A percentile compares a stretch with the other conserved stretches of the same genome.
phyloP scores from a whole-genome alignment of 768 basidiomycete species.

The Lentinula lateritia region DNA sequence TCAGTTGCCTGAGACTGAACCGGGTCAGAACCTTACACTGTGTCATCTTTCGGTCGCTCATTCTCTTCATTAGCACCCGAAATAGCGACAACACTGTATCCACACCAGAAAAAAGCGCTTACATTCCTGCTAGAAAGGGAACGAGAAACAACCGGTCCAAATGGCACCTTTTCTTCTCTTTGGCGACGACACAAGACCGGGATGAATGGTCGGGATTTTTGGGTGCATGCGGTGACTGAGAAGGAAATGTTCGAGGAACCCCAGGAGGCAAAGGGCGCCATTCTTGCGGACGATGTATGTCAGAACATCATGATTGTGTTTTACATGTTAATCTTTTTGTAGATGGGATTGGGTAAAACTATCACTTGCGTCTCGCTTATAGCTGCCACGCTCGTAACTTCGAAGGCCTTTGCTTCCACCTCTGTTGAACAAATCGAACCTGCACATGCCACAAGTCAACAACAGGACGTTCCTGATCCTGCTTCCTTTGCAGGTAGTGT shows the following conservation, averaged over 20 bases:
- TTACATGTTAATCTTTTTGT: slow-evolving; percentile 13
- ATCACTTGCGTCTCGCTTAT: slow-evolving; percentile 94
- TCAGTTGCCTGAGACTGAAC: slow-evolving; percentile 81
- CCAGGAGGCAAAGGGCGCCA: slow-evolving; percentile 75
- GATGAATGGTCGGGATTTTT: slow-evolving; percentile 37
- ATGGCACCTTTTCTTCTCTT: slow-evolving; percentile 64
- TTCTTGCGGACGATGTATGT: slow-evolving; percentile 95
- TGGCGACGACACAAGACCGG: slow-evolving; percentile 60
- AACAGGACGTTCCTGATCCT: slow-evolving; percentile 25
- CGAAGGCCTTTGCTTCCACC: slow-evolving; percentile 56
- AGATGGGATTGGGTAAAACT: slow-evolving; percentile 99
- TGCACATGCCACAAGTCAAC: slow-evolving; percentile 23
- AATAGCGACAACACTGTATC: slow-evolving; percentile 85
- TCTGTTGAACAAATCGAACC: slow-evolving; percentile 42
- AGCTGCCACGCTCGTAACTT: slow-evolving; percentile 73
- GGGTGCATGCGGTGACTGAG: slow-evolving; percentile 84
- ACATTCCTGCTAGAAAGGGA: slow-evolving; percentile 92
- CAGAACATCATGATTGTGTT: slow-evolving; percentile 9
- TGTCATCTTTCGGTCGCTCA: slow-evolving; percentile 10
- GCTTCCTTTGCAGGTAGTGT: slow-evolving; percentile 74
- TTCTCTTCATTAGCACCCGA: slow-evolving; percentile 40
- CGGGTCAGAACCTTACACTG: slow-evolving; percentile 49
- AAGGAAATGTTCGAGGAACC: slow-evolving; percentile 67
- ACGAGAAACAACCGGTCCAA: slow-evolving; percentile 50
- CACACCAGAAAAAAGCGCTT: slow-evolving; percentile 97